Evolutionary conservation across 2,329 filamentous ascomycete species (phyloP).

Genomic region (Zymoseptoria pseudotritici): DNA sequence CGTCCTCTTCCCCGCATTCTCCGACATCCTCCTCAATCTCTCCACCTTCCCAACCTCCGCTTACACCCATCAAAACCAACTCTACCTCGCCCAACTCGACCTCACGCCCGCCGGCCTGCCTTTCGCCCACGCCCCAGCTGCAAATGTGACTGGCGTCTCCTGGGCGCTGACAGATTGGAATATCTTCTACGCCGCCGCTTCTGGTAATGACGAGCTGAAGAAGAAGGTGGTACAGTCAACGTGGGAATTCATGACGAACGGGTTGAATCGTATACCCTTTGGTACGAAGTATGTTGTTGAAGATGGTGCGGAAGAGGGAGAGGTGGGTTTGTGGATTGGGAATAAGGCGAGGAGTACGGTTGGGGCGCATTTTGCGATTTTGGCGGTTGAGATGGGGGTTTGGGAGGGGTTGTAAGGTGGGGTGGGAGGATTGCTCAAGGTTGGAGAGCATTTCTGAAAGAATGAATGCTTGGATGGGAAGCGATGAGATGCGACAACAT

Average conservation of each 20-base stretch:
- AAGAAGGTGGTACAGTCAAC: constrained; percentile 18
- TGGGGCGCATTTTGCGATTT: constrained; percentile 19
- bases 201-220: constrained; percentile 13
- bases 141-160: constrained; percentile 14
- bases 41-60: constrained; percentile 30
- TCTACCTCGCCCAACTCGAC: constrained; percentile 17
- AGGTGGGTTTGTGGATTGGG: constrained; percentile 16
- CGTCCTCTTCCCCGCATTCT: constrained; percentile 48
- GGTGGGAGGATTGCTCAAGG: no score
- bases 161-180: constrained; percentile 24
- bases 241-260: constrained; percentile 19
- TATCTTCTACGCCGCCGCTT: constrained; percentile 18
- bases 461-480: no score
- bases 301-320: constrained; percentile 10
- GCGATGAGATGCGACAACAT: no score
- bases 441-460: no score
- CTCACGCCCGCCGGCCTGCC: constrained; percentile 12
- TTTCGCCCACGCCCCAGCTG: constrained; percentile 15
- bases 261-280: constrained; percentile 20
- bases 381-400: constrained; percentile 17
- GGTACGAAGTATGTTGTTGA: constrained; percentile 22
- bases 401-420: constrained; percentile 3
- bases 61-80: constrained; percentile 18
- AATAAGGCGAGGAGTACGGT: constrained; percentile 22
- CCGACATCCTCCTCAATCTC: constrained; percentile 40